Base-by-base conservation (phyloP, 2,329 filamentous ascomycete species). In the Colletotrichum eleusines region DNA sequence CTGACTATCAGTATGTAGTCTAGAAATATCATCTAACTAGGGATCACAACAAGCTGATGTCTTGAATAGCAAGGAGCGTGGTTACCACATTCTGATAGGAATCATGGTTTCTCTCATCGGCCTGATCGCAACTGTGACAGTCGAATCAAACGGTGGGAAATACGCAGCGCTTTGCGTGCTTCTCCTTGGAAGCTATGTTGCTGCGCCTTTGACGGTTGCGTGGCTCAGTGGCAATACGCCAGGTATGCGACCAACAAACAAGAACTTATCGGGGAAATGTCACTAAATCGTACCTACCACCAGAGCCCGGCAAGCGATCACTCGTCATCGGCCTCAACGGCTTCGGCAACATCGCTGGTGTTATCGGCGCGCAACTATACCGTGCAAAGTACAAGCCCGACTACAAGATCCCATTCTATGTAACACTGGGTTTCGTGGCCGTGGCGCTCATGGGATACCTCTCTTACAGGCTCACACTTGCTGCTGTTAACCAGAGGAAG, bases 321-420 rank as follows among this genome's bases (percentile, higher is more conserved):
- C 74, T 80, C n/a, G 74, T 79, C 23, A 74, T 80, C 51, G 79
- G 79, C 26, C 75, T 78, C 51, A 80, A 80, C 65, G 79, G 79
- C 11, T 79, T 76, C 76, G 79, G 78, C 4, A 80, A 80, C 58
- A 72, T 80, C 33, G 77, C 78, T 1, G 79, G 79, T 18, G 75
- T 80, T 12, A 72, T 80, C 46, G 78, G 77, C 12, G 74, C 77
- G 28, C 73, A 75, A 64, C 67, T 80, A 9, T 80, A 76, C 67
- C 74, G 76, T 28, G 70, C 75, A 9, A 71, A 76, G 65, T 80
- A 79, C 63, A 76, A 74, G 20, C 79, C 80, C 1, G 71, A 66
- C 26, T 82, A 81, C 72, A 66, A 73, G 31, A 63, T 73, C 8
- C 79, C 80, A 1, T 78, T 82, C 23, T 76, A 75, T 48, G 75